Evolutionary conservation across 1,284 basidiomycete species (phyloP), one percentile per base, ranked within the genome.

Genomic region (Irpex sp.): DNA sequence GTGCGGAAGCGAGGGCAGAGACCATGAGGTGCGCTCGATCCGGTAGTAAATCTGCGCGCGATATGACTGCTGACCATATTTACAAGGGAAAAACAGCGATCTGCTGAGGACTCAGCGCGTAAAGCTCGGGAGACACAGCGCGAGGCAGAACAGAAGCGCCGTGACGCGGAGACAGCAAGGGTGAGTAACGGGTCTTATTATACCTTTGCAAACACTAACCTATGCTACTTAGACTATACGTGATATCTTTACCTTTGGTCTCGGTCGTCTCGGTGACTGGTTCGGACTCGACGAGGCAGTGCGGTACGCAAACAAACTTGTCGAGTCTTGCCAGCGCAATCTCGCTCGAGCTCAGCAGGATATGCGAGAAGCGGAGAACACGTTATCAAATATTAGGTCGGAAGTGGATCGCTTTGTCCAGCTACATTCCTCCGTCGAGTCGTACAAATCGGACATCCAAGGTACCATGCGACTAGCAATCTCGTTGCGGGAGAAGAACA

Each of bases 211-310:
- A 13, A 17, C n/a, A 8, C 54, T 34, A 13, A 56, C 34, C 34
- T 21, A 11, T 9, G 9, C 54, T 56, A 26, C 19, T 34, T 36
- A 56, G 54, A 21, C 31, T 9, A 56, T 56, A 13, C 40, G 58
- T 11, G 58, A 59, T 26, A 59, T 59, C 7, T 59, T 59, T 26
- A 59, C 58, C 8, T 21, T 59, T 21, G 58, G 58, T 7, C 47
- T 59, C 17, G 58, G 58, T 3, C 38, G 47, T 7, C n/a, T 59
- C 44, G 58, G 58, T 6, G 58, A 59, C 47, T 59, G 58, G 58
- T 40, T 40, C 26, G 26, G 31, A n/a, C 40, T 59, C 8, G 47
- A 59, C 31, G 44, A 40, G 26, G 38, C 38, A 15, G 47, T 59
- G 9, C n/a, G 17, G 9, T 59, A 59, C 47, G 58, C 58, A 17